A percentile compares a stretch with the other conserved stretches of the same genome.
These are phyloP conservation scores for Kalaharituber pfeilii DNA, from an alignment of 2,329 filamentous ascomycete species.

Conservation along the genomic window DNA sequence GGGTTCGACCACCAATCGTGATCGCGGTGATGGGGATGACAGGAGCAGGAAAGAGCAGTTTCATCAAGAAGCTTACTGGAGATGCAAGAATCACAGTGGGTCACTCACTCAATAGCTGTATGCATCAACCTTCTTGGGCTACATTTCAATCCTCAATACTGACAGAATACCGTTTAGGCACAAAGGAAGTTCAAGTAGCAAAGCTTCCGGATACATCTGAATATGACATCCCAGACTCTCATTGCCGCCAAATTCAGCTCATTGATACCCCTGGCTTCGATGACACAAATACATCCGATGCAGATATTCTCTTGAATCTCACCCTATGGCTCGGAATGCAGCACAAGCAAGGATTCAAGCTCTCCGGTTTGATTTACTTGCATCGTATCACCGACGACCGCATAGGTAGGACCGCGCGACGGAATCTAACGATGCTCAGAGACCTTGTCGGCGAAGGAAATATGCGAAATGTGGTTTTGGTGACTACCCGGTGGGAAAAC, in stretches of 20 bases:
- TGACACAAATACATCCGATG: constrained; percentile 31
- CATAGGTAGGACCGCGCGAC: constrained; percentile 27
- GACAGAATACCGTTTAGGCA: not conserved
- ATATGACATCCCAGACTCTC: constrained; percentile 1
- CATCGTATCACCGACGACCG: constrained; percentile 32
- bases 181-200: constrained; percentile 3
- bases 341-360: constrained; percentile 25
- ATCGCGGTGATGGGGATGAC: constrained; percentile 6
- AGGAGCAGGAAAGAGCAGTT: constrained; percentile 1
- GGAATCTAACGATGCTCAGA: constrained; percentile 32
- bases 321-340: constrained; percentile 27
- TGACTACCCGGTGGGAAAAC: constrained; percentile 20
- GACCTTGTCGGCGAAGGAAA: constrained; percentile 30
- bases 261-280: constrained; percentile 36
- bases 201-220: constrained; percentile 11
- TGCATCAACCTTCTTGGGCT: not conserved
- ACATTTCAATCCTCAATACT: not conserved
- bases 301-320: constrained; percentile 31
- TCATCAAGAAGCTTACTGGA: constrained; percentile 4
- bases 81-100: not conserved
- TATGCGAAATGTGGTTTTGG: constrained; percentile 29
- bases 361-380: constrained; percentile 33
- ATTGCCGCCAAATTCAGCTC: constrained; percentile 20
- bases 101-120: not conserved
- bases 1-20: not conserved